Evolutionary conservation across 176 grass and related monocot species (phyloP).

Genomic region (Tuctoria greenei): DNA sequence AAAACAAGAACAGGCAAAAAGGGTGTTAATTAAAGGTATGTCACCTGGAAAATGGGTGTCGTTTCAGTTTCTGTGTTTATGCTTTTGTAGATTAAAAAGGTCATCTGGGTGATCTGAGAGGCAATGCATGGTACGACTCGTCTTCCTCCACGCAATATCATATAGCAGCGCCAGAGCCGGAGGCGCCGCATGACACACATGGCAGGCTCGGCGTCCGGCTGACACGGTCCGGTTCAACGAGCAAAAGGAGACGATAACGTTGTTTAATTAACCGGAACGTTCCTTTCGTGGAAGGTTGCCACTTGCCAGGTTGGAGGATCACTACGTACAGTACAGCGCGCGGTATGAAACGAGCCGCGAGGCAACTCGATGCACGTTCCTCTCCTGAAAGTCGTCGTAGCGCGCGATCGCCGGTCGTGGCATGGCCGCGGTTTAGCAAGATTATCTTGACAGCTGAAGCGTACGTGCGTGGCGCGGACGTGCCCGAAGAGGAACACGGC

Average conservation of each 20-base stretch:
- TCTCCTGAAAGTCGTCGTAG: background rate
- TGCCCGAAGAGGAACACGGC: background rate
- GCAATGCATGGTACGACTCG: background rate
- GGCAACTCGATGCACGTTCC: background rate
- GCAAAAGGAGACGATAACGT: background rate
- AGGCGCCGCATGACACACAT: background rate
- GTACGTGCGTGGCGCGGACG: background rate
- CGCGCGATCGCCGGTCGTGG: background rate
- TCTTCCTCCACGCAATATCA: background rate
- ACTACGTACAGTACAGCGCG: background rate
- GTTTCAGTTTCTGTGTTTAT: background rate
- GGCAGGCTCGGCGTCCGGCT: background rate
- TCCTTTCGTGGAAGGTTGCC: background rate
- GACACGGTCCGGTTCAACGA: background rate
- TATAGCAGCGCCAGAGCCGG: background rate
- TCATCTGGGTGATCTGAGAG: background rate
- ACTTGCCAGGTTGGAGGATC: background rate
- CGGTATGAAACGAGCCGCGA: background rate
- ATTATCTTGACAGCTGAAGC: no score
- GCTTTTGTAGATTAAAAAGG: background rate
- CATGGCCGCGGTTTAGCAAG: background rate
- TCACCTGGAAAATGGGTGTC: background rate
- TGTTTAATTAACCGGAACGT: background rate
- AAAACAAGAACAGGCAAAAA: background rate
- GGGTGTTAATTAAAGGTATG: background rate